Conservation (phyloP, 2,329 filamentous ascomycete species). For the Aureobasidium pullulans region DNA sequence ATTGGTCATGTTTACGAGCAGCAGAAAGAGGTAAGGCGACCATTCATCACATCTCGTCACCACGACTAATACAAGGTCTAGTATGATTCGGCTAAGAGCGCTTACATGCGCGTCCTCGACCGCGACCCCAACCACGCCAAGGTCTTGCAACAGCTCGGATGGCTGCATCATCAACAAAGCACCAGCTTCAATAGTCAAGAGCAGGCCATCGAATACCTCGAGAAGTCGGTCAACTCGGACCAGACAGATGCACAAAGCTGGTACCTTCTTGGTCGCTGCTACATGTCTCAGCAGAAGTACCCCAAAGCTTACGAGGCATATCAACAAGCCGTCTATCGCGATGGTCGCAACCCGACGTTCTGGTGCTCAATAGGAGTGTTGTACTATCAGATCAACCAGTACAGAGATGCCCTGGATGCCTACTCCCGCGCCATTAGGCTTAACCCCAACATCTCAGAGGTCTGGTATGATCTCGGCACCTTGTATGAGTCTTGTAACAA, state of each 20-base stretch:
- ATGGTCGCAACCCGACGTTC: constrained; percentile 95
- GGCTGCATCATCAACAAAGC: constrained; percentile 95
- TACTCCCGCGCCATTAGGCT: constrained; percentile 94
- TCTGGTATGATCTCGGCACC: constrained; percentile 97
- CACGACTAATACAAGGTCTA: constrained; percentile 35
- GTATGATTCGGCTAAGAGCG: constrained; percentile 89
- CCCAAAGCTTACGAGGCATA: constrained; percentile 98
- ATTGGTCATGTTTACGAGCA: constrained; percentile 98
- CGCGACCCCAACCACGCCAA: constrained; percentile 95
- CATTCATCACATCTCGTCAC: neutral
- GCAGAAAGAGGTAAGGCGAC: constrained; percentile 80
- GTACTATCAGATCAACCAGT: constrained; percentile 99
- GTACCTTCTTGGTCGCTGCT: constrained; percentile 95
- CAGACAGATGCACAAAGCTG: constrained; percentile 95
- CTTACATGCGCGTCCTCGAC: constrained; percentile 88
- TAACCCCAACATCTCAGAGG: constrained; percentile 97
- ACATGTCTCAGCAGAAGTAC: constrained; percentile 99
- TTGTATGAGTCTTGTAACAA: constrained; percentile 99
- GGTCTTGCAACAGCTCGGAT: constrained; percentile 93
- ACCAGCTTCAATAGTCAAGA: constrained; percentile 87
- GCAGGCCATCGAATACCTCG: constrained; percentile 90
- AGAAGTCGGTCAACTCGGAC: constrained; percentile 92
- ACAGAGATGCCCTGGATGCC: constrained; percentile 92
- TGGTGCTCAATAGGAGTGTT: constrained; percentile 99
- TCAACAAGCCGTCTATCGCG: constrained; percentile 96